Evolutionary conservation across 192 early-diverging fungal genomes (phyloP).

Genomic region (Gryganskiella cystojenkinii): DNA sequence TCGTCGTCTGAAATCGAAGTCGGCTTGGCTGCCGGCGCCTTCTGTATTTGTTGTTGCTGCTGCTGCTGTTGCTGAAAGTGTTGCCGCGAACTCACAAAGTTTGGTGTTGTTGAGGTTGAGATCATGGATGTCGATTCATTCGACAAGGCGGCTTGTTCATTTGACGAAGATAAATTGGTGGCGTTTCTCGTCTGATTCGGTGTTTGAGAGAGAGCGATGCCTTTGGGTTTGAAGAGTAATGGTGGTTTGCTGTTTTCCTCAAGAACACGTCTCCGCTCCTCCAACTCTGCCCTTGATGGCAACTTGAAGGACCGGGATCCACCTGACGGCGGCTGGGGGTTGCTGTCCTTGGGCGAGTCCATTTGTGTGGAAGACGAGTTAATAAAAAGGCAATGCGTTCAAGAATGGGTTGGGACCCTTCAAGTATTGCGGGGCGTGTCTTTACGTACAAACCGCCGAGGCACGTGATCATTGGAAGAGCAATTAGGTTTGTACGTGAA

Average conservation of each 20-base stretch:
- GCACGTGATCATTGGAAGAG: too few species aligned
- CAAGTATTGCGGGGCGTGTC: too few species aligned
- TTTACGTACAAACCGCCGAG: too few species aligned
- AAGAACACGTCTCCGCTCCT: constrained; percentile 23
- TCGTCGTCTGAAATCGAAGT: constrained; percentile 17
- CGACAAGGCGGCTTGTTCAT: background rate
- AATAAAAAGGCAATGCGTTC: too few species aligned
- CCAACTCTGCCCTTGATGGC: constrained; percentile 19
- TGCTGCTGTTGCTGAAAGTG: background rate
- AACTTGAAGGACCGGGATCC: constrained; percentile 9
- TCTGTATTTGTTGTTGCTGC: constrained; percentile 7
- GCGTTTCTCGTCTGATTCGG: constrained; percentile 6
- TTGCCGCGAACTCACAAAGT: constrained; percentile 19
- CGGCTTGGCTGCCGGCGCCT: background rate
- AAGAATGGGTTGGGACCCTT: too few species aligned
- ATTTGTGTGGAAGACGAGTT: background rate
- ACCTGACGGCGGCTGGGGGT: too few species aligned
- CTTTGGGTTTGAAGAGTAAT: constrained; percentile 35
- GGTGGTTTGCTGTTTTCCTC: constrained; percentile 23
- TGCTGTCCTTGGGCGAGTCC: background rate
- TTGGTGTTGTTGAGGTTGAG: constrained; percentile 2
- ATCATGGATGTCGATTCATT: background rate
- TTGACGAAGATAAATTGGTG: constrained; percentile 18
- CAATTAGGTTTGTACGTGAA: too few species aligned
- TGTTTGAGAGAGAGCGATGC: background rate